Conservation (phyloP, 2,329 filamentous ascomycete genomes). For the Curvularia lunata region DNA sequence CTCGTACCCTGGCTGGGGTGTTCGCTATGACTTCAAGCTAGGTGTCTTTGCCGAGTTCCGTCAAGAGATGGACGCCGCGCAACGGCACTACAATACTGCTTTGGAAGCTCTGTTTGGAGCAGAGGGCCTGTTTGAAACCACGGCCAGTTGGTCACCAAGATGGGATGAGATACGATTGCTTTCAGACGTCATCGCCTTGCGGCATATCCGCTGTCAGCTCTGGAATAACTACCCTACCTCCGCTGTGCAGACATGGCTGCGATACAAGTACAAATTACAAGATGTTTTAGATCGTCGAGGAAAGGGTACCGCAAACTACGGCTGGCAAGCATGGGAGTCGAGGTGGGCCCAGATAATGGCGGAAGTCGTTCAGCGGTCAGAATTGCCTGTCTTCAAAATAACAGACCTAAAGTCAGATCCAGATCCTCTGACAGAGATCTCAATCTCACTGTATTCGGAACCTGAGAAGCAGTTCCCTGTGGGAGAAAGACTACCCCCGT, state of each 20-base stretch:
- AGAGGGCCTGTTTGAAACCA: conserved; percentile 81
- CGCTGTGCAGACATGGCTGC: conserved; percentile 80
- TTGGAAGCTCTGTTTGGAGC: conserved; percentile 82
- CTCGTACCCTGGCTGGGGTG: conserved; percentile 87
- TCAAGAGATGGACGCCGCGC: conserved; percentile 86
- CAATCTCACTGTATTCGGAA: conserved; percentile 52
- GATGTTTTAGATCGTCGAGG: conserved; percentile 83
- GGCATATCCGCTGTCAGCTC: conserved; percentile 80
- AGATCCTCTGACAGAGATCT: conserved; percentile 36
- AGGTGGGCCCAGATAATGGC: conserved; percentile 70
- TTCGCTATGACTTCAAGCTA: conserved; percentile 93
- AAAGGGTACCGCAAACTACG: conserved; percentile 85
- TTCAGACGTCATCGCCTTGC: conserved; percentile 80
- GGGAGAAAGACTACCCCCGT: conserved; percentile 61
- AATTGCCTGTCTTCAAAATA: conserved; percentile 55
- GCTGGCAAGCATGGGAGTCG: conserved; percentile 93
- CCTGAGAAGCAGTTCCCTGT: conserved; percentile 59
- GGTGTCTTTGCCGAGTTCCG: conserved; percentile 91
- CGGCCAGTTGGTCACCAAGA: conserved; percentile 85
- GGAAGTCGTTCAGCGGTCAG: conserved; percentile 62
- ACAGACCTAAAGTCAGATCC: conserved; percentile 25
- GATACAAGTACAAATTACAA: conserved; percentile 74
- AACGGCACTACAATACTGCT: conserved; percentile 84
- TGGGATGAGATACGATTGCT: conserved; percentile 94
- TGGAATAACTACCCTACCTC: conserved; percentile 80